Evolutionary conservation across 2,329 filamentous ascomycete species (phyloP).

Genomic region (Aureobasidium sp.): DNA sequence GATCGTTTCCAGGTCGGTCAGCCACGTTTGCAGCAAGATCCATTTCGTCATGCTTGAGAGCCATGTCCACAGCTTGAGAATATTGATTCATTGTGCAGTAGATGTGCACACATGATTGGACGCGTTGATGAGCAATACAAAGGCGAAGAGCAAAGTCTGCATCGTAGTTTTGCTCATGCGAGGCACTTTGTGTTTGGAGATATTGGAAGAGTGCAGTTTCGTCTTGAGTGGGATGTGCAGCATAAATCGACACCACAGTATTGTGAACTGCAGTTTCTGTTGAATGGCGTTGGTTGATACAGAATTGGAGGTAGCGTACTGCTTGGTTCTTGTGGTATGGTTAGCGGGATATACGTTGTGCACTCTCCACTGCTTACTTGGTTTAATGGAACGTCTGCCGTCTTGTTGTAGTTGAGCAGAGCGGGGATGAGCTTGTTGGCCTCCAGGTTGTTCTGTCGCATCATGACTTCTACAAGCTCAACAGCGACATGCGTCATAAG

Average conservation of each 20-base stretch:
- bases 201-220: conserved; percentile 83
- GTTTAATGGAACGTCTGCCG: conserved; percentile 52
- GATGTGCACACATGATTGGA: conserved; percentile 92
- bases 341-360: neutral
- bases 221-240: conserved; percentile 71
- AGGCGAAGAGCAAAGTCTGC: conserved; percentile 92
- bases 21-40: conserved; percentile 86
- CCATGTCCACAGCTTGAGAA: conserved; percentile 83
- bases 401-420: conserved; percentile 85
- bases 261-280: conserved; percentile 87
- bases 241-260: conserved; percentile 92
- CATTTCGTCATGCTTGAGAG: conserved; percentile 79
- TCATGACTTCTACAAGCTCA: conserved; percentile 89
- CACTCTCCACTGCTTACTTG: conserved; percentile 13
- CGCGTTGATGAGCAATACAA: conserved; percentile 89
- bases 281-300: conserved; percentile 77
- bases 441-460: conserved; percentile 80
- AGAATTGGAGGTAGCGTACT: conserved; percentile 84
- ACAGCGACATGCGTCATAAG: conserved; percentile 81
- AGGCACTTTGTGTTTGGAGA: conserved; percentile 71
- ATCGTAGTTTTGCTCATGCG: conserved; percentile 76
- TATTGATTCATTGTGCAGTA: conserved; percentile 97
- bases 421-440: conserved; percentile 86
- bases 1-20: conserved; percentile 66
- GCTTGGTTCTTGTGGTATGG: conserved; percentile 63